Evolutionary conservation across 495 filamentous ascomycete species (phyloP).

Genomic region (Thermothielavioides terrestris): DNA sequence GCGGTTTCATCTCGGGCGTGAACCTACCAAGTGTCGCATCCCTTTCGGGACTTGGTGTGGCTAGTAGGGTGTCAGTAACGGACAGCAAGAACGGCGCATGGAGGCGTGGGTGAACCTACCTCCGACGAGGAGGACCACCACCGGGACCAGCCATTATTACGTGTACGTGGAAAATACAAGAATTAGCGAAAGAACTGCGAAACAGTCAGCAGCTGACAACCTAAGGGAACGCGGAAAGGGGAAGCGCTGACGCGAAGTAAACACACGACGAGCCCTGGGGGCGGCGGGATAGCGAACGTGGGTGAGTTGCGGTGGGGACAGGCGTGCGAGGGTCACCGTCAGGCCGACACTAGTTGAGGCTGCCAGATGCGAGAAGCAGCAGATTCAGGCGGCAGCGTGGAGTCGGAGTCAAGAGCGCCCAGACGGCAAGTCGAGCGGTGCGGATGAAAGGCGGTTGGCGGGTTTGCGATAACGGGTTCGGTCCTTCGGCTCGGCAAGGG

Average conservation of each 20-base stretch:
- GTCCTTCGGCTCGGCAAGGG: not conserved
- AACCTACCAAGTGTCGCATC: slow-evolving; percentile 76
- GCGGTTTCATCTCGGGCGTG: not conserved
- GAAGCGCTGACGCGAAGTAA: slow-evolving; percentile 31
- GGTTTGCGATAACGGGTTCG: no score
- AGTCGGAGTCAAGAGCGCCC: slow-evolving; percentile 2
- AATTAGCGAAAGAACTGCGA: slow-evolving; percentile 36
- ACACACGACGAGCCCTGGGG: slow-evolving; percentile 27
- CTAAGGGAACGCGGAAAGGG: not conserved
- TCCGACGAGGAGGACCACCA: slow-evolving; percentile 62
- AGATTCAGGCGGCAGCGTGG: not conserved
- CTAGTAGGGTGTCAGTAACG: slow-evolving; percentile 34
- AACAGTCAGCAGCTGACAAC: slow-evolving; percentile 9
- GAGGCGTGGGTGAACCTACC: slow-evolving; percentile 29
- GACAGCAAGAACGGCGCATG: slow-evolving; percentile 1
- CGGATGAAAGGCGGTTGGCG: not conserved
- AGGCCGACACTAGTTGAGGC: slow-evolving; percentile 12
- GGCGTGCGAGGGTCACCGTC: slow-evolving; percentile 16
- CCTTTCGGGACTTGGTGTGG: slow-evolving; percentile 97
- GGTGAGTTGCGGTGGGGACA: slow-evolving; percentile 22
- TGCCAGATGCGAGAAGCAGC: not conserved
- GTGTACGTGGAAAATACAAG: slow-evolving; percentile 24
- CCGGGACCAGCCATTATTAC: slow-evolving; percentile 65
- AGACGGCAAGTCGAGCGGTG: slow-evolving; percentile 2
- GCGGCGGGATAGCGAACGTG: slow-evolving; percentile 32